Evolutionary conservation across 192 early-diverging fungal species (phyloP).

Genomic region (Gamsiella multidivaricata): DNA sequence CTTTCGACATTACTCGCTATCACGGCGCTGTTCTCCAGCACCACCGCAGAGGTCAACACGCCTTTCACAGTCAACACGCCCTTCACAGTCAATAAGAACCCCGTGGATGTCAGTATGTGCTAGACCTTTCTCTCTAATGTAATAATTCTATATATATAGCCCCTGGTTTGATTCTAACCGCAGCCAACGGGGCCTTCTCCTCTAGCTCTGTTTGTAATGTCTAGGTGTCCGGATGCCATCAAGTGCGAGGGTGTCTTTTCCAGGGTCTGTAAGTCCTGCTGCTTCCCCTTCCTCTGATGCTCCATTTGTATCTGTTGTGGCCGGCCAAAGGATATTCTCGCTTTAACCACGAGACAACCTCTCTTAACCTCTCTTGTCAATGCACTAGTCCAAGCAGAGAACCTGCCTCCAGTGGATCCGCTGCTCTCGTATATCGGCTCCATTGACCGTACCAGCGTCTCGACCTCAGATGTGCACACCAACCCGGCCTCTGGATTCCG

Average conservation of each 20-base stretch:
- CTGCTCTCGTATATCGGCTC: slow-evolving; percentile 32
- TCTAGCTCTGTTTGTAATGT: slow-evolving; percentile 76
- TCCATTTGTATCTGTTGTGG: too few species aligned
- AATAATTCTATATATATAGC: neutral
- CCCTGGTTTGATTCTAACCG: too few species aligned
- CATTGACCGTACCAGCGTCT: slow-evolving; percentile 9
- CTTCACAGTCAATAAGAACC: slow-evolving; percentile 5
- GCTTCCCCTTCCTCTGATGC: neutral
- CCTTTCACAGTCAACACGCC: slow-evolving; percentile 3
- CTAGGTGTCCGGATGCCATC: slow-evolving; percentile 73
- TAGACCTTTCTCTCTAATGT: neutral
- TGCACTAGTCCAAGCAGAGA: slow-evolving; percentile 11
- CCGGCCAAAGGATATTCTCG: neutral
- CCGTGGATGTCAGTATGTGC: slow-evolving; percentile 46
- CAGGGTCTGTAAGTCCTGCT: slow-evolving; percentile 44
- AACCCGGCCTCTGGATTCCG: neutral
- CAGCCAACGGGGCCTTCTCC: too few species aligned
- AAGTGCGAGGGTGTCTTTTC: slow-evolving; percentile 64
- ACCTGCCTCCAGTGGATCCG: slow-evolving; percentile 21
- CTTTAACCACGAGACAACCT: too few species aligned
- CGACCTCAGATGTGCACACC: neutral
- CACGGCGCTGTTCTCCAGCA: neutral
- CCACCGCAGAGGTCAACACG: neutral
- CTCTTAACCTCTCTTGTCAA: neutral
- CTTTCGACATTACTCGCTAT: neutral